Evolutionary conservation across 2,329 filamentous ascomycete genomes (phyloP).

Genomic region (Talaromyces amestolkiae): DNA sequence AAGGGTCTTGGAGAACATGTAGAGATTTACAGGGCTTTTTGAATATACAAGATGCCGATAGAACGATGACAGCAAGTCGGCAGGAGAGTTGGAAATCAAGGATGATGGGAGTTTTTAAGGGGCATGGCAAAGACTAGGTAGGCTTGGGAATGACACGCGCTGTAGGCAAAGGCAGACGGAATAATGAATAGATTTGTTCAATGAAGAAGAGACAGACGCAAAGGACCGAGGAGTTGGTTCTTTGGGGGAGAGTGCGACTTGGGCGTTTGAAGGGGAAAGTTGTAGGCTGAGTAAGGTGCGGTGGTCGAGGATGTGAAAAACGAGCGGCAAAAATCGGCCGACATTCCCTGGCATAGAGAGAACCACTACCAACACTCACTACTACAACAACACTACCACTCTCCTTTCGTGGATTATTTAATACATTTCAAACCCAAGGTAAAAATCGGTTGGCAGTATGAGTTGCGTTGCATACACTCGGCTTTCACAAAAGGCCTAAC

Average conservation of each 20-base stretch:
- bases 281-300: slow-evolving; percentile 6
- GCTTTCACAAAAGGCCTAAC: not conserved
- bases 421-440: not conserved
- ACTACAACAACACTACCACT: not conserved
- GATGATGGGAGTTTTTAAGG: not conserved
- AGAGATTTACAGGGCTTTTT: not conserved
- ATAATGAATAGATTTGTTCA: not conserved
- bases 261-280: not conserved
- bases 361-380: not conserved
- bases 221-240: not conserved
- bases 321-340: slow-evolving; percentile 18
- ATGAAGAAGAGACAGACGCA: not conserved
- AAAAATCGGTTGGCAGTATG: not conserved
- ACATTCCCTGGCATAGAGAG: slow-evolving; percentile 8
- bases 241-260: not conserved
- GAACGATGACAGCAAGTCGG: not conserved
- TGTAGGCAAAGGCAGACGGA: not conserved
- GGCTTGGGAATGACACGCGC: not conserved
- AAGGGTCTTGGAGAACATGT: not conserved
- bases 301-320: not conserved
- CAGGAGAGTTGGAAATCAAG: not conserved
- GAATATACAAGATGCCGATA: not conserved
- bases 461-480: not conserved
- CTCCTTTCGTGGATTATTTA: not conserved
- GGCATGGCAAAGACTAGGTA: not conserved